A percentile compares a stretch with the other conserved stretches of the same genome.
Conservation (phyloP, 2,329 filamentous ascomycete genomes). For the Huntiella decipiens region DNA sequence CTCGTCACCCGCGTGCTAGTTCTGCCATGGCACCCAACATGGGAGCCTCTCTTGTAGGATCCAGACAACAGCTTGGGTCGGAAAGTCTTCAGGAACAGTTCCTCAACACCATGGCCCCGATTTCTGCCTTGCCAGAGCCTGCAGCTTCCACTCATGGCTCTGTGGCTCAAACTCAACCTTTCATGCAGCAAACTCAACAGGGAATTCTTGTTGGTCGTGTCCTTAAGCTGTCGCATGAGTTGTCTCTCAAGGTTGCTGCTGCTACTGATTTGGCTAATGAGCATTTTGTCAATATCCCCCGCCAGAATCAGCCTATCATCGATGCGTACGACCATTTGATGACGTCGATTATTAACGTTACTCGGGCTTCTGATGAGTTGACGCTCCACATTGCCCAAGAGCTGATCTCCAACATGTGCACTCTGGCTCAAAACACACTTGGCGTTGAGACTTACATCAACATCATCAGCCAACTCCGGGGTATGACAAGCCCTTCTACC, state of each 20-base stretch:
- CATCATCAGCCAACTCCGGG: conserved; percentile 39
- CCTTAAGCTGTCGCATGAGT: conserved; percentile 37
- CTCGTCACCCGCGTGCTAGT: conserved; percentile 55
- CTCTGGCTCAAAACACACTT: conserved; percentile 33
- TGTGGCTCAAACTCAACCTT: conserved; percentile 27
- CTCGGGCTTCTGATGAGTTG: conserved; percentile 41
- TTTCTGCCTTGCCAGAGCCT: conserved; percentile 41
- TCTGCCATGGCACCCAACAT: conserved; percentile 35
- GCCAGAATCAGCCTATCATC: conserved; percentile 35
- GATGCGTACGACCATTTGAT: conserved; percentile 44
- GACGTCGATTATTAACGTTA: conserved; percentile 42
- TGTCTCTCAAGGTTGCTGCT: conserved; percentile 22
- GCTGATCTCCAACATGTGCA: conserved; percentile 38
- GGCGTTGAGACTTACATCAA: conserved; percentile 43
- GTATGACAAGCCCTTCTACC: conserved; percentile 35
- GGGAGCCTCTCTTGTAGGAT: conserved; percentile 38
- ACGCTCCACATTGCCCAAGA: conserved; percentile 40
- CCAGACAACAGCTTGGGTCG: conserved; percentile 41
- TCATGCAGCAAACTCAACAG: conserved; percentile 21
- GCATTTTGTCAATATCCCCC: conserved; percentile 39
- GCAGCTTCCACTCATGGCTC: conserved; percentile 34
- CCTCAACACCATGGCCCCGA: conserved; percentile 29
- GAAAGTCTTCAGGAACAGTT: conserved; percentile 46
- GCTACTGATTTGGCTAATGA: conserved; percentile 35
- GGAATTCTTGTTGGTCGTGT: conserved; percentile 34